These are phyloP conservation scores for Tylopilus vinaceipallidus DNA, from an alignment of 768 basidiomycete genomes.

Conservation along the genomic window DNA sequence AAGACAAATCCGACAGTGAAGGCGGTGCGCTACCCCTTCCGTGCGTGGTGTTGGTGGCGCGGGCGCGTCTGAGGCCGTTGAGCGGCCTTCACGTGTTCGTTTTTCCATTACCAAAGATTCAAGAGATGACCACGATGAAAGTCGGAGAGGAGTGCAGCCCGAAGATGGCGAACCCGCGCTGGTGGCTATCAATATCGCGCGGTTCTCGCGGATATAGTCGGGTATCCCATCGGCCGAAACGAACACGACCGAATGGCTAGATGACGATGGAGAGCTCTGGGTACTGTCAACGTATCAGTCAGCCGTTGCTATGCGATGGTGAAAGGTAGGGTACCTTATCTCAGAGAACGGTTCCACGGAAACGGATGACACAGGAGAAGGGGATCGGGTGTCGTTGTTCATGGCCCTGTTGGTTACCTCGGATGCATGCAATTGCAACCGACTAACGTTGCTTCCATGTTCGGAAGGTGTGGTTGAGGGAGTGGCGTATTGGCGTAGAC, in stretches of 20 bases:
- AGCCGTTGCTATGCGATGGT: neutral
- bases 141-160: constrained; percentile 11
- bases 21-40: constrained; percentile 9
- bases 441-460: constrained; percentile 21
- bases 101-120: constrained; percentile 15
- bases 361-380: constrained; percentile 13
- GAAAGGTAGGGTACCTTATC: constrained; percentile 11
- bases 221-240: constrained; percentile 31
- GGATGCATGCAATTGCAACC: neutral
- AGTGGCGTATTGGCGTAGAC: neutral
- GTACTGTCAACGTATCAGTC: constrained; percentile 5
- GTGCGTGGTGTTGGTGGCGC: neutral
- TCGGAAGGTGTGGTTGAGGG: constrained; percentile 31
- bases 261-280: constrained; percentile 6
- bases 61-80: neutral
- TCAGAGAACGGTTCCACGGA: constrained; percentile 14
- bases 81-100: neutral
- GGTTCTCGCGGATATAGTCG: constrained; percentile 30
- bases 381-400: constrained; percentile 4
- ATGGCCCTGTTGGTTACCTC: neutral
- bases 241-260: constrained; percentile 28
- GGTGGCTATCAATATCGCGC: constrained; percentile 30
- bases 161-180: constrained; percentile 26
- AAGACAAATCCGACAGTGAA: constrained; percentile 53
- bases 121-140: constrained; percentile 26